Base-by-base conservation (phyloP, 345 rosid species). In the Arabidopsis arenosa region DNA sequence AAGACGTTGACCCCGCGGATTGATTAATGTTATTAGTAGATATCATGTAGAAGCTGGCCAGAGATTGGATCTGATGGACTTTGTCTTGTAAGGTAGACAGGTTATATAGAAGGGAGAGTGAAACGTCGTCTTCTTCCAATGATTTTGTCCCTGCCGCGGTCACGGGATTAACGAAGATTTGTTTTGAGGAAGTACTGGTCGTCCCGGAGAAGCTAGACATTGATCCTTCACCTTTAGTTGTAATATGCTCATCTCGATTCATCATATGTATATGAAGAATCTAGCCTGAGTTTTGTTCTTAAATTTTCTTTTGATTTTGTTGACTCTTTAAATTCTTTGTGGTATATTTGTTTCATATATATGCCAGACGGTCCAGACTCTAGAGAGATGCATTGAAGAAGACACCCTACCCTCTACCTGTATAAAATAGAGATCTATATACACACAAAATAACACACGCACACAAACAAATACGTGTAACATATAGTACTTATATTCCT, bases 31-130 rank as follows among this genome's bases (percentile, higher is more conserved):
- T 73, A 10, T 70, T 78, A 1, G 75, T 54, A 2, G 90, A 79
- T 68, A 79, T 35, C 11, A 89, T 71, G 72, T 84, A 53, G 77
- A 86, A 54, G 75, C 81, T 76, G 4, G 84, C 82, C 12, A 88
- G 55, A 2, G 92, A 87, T 53, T 91, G 90, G 49, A 85, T 79
- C 78, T 85, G 90, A 65, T 87, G 75, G 51, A 88, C 81, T 73
- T 85, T 91, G 15, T 90, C 87, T 61, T 85, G 88, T 14, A 93
- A 85, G 68, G 83, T 49, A 17, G 96, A 85, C 30, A 90, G 82
- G 67, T 62, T 82, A 69, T 77, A 84, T 14, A 91, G 82, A 41
- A 93, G 86, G 80, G 96, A 80, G 36, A 72, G 58, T 13, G 74
- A 73, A 52, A 60, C 26, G 14, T 43, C 64, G 58, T 66, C 82